Base-by-base conservation (phyloP, 805 yeast species). In the Nadsonia fulvescens region DNA sequence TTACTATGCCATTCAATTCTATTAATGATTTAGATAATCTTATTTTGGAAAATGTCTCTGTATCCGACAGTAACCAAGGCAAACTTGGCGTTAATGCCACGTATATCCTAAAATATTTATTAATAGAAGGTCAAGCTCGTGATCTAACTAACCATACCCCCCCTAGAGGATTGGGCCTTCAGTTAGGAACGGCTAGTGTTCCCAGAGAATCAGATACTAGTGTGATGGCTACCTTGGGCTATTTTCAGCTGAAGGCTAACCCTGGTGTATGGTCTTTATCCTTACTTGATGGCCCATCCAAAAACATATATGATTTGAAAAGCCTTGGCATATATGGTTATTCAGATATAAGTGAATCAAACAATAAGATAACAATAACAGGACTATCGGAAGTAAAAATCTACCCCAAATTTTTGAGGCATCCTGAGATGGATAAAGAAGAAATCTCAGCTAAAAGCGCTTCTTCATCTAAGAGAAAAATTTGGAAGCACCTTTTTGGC, bases 161-260 rank as follows among this genome's bases (percentile, higher is more conserved):
- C 9, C 25, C 39, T n/a, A 27, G 61, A 0, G 75, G 72, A 1
- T 37, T 70, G 7, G 51, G 56, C 3, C 39, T 78, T 4, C 53
- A 54, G 12, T 40, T 69, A 1, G 37, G 7, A 32, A 36, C 18
- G 24, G 37, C 7, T 34, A 41, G 24, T 12, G 41, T 25, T 3
- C 16, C 19, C 3, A 32, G 23, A 6, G 5, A 36, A 2, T 27
- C 33, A 5, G 79, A 70, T 35, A 73, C 93, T 0, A 54, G 51
- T 19, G 69, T 82, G 1, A 76, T 86, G 89, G 62, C 71, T 1
- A 72, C 76, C 20, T 55, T 73, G 34, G 95, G 95, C 0, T 86
- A 86, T 46, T 65, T 75, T 28, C 95, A 83, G 47, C 53, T 89
- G 23, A 66, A 65, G 34, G 69, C 75, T 0, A 57, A 56, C 26